Base-by-base conservation (phyloP, 2,329 filamentous ascomycete species). In the Sarocladiaceae sp. region DNA sequence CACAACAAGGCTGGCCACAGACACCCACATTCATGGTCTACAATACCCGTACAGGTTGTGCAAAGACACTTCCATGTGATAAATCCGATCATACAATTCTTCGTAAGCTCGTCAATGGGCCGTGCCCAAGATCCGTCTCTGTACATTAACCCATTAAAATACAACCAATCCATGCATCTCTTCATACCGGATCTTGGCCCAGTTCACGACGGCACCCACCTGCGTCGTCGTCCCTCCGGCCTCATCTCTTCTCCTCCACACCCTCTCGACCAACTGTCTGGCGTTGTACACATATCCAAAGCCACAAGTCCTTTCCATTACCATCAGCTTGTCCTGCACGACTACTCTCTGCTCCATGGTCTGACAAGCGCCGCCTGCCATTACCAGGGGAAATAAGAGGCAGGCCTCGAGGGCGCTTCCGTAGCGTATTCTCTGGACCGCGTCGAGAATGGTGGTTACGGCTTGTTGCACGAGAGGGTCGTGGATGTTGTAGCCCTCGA, bases 271-370 rank as follows among this genome's bases (percentile, higher is more conserved):
- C 12, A 74, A 55, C 35, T 69, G 65, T 35, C 70, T 57, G 1
- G 68, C 66, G 29, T 71, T 67, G 31, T 70, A 66, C 3, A 74
- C 68, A 58, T 74, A 72, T 3, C 67, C 66, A 52, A 74, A 74
- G 0, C 71, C 71, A 25, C 70, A 64, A 0, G 71, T 73, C 29
- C 69, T 62, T 57, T 74, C 71, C 69, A 74, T 73, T 13, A 74
- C 66, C 58, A 73, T 62, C 48, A 72, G 59, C 4, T 70, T 60
- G 54, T 72, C 68, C 36, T 68, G 68, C 11, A 72, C 66, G 11
- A 70, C 58, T 52, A 71, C 62, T 1, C 68, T 62, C 35, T 73
- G 67, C 54, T 70, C 67, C 22, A 65, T 53, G 4, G 59, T 59
- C 54, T 62, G 65, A 51, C 69, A 70, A 4, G 64, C 61, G 1